Evolutionary conservation across 495 filamentous ascomycete species (phyloP), one percentile per base, ranked within the genome.

Genomic region (Talaromyces trachyspermus): DNA sequence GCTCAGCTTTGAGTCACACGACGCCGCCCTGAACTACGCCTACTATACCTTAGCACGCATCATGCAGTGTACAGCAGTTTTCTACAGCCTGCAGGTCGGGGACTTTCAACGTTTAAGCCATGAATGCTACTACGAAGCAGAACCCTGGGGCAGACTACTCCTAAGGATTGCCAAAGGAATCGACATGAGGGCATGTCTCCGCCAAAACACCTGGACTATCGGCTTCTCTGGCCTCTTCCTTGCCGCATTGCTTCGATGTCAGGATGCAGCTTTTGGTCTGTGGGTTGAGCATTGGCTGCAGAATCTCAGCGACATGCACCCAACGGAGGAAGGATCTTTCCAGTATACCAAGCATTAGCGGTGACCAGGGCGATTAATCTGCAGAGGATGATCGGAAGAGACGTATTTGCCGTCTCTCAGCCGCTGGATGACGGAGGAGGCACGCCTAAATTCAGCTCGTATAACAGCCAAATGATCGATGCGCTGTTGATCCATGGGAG

Each of bases 381-480:
- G 2, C 56, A 59, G 30, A 52, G 49, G 30, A 48, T 18, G 22
- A 45, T 57, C 1, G 49, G 52, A 0, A 32, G 46, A 8, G 52
- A 63, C 29, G 49, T 63, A 20, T 55, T 55, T 35, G 53, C 25
- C 2, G 39, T 62, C 2, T 48, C 48, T 11, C 54, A 54, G 41
- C 43, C 56, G 2, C 37, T 54, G 18, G 58, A 64, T 46, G 63
- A 64, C 30, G 61, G 51, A 1, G 63, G 56, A 7, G 63, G 60
- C 11, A 38, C 14, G 10, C 58, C 58, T 0, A 66, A 64, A 38
- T 52, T 63, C 26, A 49, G 46, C 18, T 38, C 44, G 0, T 66
- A 63, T 48, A 60, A 58, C 33, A 66, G 63, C 36, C 63, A 66
- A 48, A 42, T 29, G 2, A 61, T 63, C n/a, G 20, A n/a, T 18